phyloP scores from a whole-genome alignment of 768 basidiomycete species.

The Lepiota brunneoincarnata region DNA sequence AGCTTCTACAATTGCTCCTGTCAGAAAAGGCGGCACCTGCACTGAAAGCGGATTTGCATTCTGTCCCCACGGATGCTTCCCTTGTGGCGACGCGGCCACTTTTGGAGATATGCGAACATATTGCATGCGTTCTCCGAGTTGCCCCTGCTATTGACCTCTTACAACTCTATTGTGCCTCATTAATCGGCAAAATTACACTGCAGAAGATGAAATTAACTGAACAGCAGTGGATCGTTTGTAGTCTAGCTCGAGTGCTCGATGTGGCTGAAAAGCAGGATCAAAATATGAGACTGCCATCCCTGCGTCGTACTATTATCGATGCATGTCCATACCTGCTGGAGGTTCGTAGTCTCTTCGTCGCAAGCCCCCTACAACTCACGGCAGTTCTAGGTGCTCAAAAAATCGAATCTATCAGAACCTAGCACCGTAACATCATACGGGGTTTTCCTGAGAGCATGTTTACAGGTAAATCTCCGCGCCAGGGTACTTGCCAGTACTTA shows the following conservation, averaged over 20 bases:
- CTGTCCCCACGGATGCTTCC: constrained; percentile 4
- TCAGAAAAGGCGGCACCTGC: constrained; percentile 36
- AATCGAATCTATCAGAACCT: neutral
- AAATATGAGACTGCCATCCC: constrained; percentile 26
- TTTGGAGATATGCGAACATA: constrained; percentile 8
- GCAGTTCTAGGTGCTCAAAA: constrained; percentile 1
- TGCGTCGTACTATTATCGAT: constrained; percentile 49
- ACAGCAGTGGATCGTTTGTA: constrained; percentile 42
- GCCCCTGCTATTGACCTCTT: constrained; percentile 45
- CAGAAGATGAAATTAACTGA: constrained; percentile 41
- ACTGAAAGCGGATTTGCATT: constrained; percentile 19
- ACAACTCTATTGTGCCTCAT: constrained; percentile 46
- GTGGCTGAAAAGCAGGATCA: constrained; percentile 20
- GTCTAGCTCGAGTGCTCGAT: constrained; percentile 41
- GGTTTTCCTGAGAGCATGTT: constrained; percentile 42
- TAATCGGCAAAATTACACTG: constrained; percentile 45
- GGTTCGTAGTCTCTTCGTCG: constrained; percentile 27
- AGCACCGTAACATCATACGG: constrained; percentile 31
- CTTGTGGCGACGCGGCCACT: neutral
- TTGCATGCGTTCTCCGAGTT: constrained; percentile 13
- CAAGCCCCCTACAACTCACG: neutral
- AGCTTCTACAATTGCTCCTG: constrained; percentile 25
- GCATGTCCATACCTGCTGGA: constrained; percentile 47
- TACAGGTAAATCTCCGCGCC: constrained; percentile 28
- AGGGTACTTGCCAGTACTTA: neutral